Evolutionary conservation across 306 rosid genomes (phyloP).

Genomic region (Prunus fruticosa): DNA sequence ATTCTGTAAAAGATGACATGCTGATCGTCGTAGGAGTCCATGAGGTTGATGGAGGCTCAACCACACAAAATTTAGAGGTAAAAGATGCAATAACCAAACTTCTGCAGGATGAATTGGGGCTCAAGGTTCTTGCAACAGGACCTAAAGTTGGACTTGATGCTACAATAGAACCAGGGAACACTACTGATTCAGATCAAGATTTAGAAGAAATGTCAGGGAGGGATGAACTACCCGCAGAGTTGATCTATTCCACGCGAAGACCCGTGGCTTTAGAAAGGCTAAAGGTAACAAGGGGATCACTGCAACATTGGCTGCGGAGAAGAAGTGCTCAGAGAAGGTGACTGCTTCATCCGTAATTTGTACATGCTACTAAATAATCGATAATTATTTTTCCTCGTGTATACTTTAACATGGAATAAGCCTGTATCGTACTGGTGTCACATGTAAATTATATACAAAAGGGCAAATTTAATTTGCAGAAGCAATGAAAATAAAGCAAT

Average conservation of each 20-base stretch:
- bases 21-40: slow-evolving; percentile 68
- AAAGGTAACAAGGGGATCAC: slow-evolving; percentile 67
- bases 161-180: slow-evolving; percentile 27
- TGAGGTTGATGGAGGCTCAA: slow-evolving; percentile 41
- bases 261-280: slow-evolving; percentile 72
- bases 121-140: slow-evolving; percentile 56
- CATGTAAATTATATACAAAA: slow-evolving; percentile 8
- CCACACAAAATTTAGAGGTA: slow-evolving; percentile 43
- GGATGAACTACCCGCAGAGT: slow-evolving; percentile 24
- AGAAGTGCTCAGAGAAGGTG: slow-evolving; percentile 23
- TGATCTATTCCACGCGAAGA: slow-evolving; percentile 54
- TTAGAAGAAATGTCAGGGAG: slow-evolving; percentile 31
- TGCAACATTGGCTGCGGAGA: slow-evolving; percentile 63
- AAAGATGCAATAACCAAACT: slow-evolving; percentile 66
- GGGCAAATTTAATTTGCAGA: slow-evolving; percentile 1
- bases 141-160: slow-evolving; percentile 37
- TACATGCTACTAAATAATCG: slow-evolving; percentile 18
- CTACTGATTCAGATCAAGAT: slow-evolving; percentile 23
- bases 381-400: slow-evolving; percentile 3
- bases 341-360: slow-evolving; percentile 15
- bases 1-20: slow-evolving; percentile 66
- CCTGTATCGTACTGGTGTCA: slow-evolving; percentile 3
- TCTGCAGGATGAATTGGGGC: slow-evolving; percentile 68
- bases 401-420: neutral
- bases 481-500: slow-evolving; percentile 19